Evolutionary conservation across 1,139 yeast species (phyloP), one percentile per base, ranked within the genome.

Genomic region (Hyphopichia fennica): DNA sequence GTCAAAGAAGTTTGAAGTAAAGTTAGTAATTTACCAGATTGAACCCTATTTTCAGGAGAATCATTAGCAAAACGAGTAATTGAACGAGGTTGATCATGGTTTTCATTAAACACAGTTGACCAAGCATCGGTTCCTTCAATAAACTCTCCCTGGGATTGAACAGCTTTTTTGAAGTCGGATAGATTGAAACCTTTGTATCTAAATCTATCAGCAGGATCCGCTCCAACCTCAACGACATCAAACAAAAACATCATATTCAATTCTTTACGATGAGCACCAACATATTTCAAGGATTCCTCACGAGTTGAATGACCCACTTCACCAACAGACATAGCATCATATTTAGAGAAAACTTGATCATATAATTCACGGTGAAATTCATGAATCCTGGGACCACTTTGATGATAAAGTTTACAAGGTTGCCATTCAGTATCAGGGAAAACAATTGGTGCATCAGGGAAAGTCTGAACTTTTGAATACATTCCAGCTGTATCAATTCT

Each of bases 171-270:
- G 45, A 57, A 46, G 17, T 56, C 60, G 13, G 40, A 34, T 41
- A 57, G 49, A 6, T 33, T 39, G 46, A 30, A 57, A 18, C 56
- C 58, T 25, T 48, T 41, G 45, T 48, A 54, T 33, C 43, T 46
- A 48, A 54, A 57, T 36, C 54, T 43, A 45, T 54, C 57, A 18
- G 42, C 43, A 2, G 51, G 46, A 23, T 47, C 41, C 10, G 49
- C 42, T 17, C 34, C 61, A 13, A 55, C 41, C 38, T 56, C 58
- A 16, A 54, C 60, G 4, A 54, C 49, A 33, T 56, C 60, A 38
- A 57, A 57, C 45, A 55, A 45, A 46, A 57, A 57, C 53, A 56
- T 55, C 62, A 57, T 56, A 46, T 52, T 57, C 59, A 56, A 52
- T 43, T 56, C 61, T 47, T 56, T 54, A 38, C 54, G 58, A 36